phyloP scores from a whole-genome alignment of 2,329 filamentous ascomycete genomes.

The Calonectria pseudoreteaudii region DNA sequence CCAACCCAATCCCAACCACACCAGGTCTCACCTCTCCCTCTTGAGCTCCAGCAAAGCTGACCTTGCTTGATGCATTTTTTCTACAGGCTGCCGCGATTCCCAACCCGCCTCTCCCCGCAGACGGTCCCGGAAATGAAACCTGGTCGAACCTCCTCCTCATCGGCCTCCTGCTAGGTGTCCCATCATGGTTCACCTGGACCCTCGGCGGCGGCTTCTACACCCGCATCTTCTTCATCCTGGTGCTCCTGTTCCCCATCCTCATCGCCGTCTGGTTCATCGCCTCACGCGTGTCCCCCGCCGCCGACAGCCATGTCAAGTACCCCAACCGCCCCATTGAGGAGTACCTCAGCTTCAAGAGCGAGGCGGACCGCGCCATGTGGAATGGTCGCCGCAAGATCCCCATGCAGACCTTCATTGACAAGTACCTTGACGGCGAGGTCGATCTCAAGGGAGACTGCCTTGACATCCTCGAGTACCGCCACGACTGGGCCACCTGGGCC shows the following conservation, averaged over 20 bases:
- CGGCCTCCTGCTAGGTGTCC: constrained; percentile 75
- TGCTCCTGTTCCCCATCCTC: constrained; percentile 84
- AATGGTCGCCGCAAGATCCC: constrained; percentile 83
- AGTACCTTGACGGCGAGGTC: constrained; percentile 95
- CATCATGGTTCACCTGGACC: constrained; percentile 85
- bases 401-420: constrained; percentile 95
- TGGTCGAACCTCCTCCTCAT: constrained; percentile 88
- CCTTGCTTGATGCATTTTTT: background rate
- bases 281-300: constrained; percentile 85
- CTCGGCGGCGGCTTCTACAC: constrained; percentile 88
- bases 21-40: background rate
- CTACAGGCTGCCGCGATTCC: constrained; percentile 76
- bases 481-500: constrained; percentile 96
- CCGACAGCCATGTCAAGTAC: constrained; percentile 84
- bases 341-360: constrained; percentile 85
- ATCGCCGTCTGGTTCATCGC: constrained; percentile 84
- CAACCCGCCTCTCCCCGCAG: constrained; percentile 92
- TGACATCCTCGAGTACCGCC: constrained; percentile 90
- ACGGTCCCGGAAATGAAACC: constrained; percentile 82
- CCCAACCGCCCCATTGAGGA: constrained; percentile 90
- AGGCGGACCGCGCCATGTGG: constrained; percentile 72
- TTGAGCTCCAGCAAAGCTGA: background rate
- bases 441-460: constrained; percentile 95
- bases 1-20: background rate
- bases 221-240: constrained; percentile 85